Conservation (phyloP, 768 basidiomycete genomes). For the Leucosporidium creatinivorum region DNA sequence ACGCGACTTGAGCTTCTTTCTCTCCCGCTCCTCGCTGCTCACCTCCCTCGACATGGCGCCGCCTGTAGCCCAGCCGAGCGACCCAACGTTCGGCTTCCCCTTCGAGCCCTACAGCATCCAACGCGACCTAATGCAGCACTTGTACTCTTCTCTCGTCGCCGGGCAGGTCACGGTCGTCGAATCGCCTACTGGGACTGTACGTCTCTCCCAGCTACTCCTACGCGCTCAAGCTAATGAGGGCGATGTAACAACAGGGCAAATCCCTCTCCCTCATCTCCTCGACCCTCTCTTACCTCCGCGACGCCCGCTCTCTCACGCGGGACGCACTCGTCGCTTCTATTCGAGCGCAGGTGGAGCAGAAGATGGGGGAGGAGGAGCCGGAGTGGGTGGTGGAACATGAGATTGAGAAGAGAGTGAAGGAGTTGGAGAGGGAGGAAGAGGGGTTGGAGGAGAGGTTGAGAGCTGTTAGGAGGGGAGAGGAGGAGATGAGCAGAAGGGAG, state of each 20-base stretch:
- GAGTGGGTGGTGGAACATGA: constrained; percentile 74
- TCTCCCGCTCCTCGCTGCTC: background rate
- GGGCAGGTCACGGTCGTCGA: constrained; percentile 72
- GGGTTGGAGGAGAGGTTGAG: constrained; percentile 41
- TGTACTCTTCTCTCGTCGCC: constrained; percentile 69
- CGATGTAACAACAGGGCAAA: constrained; percentile 57
- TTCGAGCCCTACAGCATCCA: constrained; percentile 77
- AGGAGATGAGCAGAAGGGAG: constrained; percentile 2
- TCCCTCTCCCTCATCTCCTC: constrained; percentile 72
- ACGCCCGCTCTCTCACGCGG: constrained; percentile 48
- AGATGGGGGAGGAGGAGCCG: constrained; percentile 40
- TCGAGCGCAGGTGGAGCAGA: constrained; percentile 8
- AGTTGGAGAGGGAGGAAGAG: constrained; percentile 49
- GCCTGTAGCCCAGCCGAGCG: background rate
- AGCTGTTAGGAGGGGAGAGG: constrained; percentile 16
- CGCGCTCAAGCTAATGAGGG: background rate
- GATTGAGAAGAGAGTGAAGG: constrained; percentile 55
- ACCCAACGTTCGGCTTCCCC: constrained; percentile 53
- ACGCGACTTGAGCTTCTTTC: background rate
- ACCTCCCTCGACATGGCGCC: background rate
- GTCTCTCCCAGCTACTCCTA: constrained; percentile 33
- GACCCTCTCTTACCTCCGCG: constrained; percentile 60
- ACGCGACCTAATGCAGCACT: constrained; percentile 73
- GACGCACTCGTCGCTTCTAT: constrained; percentile 7
- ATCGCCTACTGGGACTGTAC: constrained; percentile 80